Evolutionary conservation across 2,329 filamentous ascomycete genomes (phyloP).

Genomic region (Clarireedia hainanense): DNA sequence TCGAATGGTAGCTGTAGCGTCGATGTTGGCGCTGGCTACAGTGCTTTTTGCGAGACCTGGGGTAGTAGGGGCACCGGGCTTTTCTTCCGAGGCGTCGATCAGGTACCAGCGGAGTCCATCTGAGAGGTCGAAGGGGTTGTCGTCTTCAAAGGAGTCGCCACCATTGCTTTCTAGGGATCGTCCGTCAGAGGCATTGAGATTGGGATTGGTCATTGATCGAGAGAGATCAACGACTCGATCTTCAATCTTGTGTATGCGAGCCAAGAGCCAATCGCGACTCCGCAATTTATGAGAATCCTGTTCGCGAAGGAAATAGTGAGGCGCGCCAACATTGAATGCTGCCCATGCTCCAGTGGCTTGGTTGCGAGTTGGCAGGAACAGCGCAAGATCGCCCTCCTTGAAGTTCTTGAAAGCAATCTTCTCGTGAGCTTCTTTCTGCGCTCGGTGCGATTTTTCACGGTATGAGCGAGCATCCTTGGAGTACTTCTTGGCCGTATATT

Average conservation of each 20-base stretch:
- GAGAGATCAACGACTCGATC: constrained; percentile 90
- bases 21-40: constrained; percentile 78
- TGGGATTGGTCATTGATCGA: constrained; percentile 49
- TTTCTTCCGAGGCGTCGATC: constrained; percentile 88
- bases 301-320: constrained; percentile 93
- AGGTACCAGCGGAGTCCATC: constrained; percentile 96
- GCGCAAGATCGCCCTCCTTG: constrained; percentile 88
- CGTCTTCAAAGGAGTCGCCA: constrained; percentile 61
- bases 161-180: constrained; percentile 45
- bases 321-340: constrained; percentile 94
- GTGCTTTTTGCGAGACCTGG: constrained; percentile 88
- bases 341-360: constrained; percentile 94
- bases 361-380: constrained; percentile 91
- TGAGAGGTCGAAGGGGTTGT: constrained; percentile 94
- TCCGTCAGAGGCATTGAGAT: constrained; percentile 30
- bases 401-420: constrained; percentile 96
- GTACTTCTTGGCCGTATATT: constrained; percentile 87
- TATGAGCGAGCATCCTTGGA: constrained; percentile 83
- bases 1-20: constrained; percentile 68
- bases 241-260: constrained; percentile 83
- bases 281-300: constrained; percentile 80
- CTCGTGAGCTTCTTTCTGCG: constrained; percentile 80
- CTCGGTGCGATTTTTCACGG: constrained; percentile 73
- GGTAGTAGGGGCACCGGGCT: constrained; percentile 82
- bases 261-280: constrained; percentile 90